phyloP scores from a whole-genome alignment of 2,329 filamentous ascomycete genomes.

The Trichoderma sp. region DNA sequence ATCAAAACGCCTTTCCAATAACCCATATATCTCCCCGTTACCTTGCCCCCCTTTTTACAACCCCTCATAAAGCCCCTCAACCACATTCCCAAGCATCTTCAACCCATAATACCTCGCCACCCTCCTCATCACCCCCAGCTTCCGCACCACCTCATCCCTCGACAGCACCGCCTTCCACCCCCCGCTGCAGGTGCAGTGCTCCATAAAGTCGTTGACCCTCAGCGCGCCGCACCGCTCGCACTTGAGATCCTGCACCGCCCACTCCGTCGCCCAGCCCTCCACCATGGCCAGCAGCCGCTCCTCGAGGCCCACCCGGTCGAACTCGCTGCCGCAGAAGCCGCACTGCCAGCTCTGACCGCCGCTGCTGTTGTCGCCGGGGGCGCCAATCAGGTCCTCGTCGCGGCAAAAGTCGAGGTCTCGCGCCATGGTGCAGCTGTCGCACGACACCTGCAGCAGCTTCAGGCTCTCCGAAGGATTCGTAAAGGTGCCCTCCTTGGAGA shows the following conservation, averaged over 20 bases:
- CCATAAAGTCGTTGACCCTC: constrained; percentile 89
- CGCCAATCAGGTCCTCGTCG: constrained; percentile 72
- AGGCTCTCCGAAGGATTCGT: constrained; percentile 79
- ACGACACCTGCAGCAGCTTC: constrained; percentile 74
- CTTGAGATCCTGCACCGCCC: constrained; percentile 88
- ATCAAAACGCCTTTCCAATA: neutral
- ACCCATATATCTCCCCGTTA: neutral
- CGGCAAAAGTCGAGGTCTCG: constrained; percentile 91
- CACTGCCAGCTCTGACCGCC: constrained; percentile 68
- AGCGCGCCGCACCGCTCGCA: constrained; percentile 73
- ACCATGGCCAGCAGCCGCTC: constrained; percentile 78
- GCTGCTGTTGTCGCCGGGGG: constrained; percentile 31
- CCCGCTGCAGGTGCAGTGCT: constrained; percentile 92
- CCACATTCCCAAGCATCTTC: constrained; percentile 76
- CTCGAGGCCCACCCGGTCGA: constrained; percentile 79
- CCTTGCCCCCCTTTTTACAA: constrained; percentile 39
- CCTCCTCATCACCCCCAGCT: constrained; percentile 68
- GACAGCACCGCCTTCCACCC: constrained; percentile 76
- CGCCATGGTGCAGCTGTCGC: constrained; percentile 85
- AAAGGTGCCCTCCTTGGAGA: constrained; percentile 85
- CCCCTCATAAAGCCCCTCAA: constrained; percentile 60
- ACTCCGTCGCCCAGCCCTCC: constrained; percentile 73
- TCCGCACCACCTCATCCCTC: constrained; percentile 64
- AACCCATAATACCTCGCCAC: constrained; percentile 80
- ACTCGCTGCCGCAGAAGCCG: constrained; percentile 71